Base-by-base conservation (phyloP, 305 asterid species). In the Fraxinus latifolia region DNA sequence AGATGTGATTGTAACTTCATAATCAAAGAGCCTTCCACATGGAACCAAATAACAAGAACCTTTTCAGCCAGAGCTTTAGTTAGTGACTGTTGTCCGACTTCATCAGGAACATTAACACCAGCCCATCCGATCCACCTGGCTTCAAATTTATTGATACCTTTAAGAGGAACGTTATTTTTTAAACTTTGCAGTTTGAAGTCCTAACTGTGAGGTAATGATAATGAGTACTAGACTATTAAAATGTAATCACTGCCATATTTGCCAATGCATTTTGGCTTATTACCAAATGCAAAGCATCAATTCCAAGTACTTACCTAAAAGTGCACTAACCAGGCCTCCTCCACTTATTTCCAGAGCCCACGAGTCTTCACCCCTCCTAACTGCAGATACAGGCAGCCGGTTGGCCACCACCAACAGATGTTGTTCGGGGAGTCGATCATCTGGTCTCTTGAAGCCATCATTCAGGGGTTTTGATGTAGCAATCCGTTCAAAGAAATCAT, bases 41-140 rank as follows among this genome's bases (percentile, higher is more conserved):
- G 33, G 80, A 76, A 34, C 71, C 29, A 81, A 55, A 62, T 39
- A n/a, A 2, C 42, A 79, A 74, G 27, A 53, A 93, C 98, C 97
- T 93, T 93, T 88, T 92, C 93, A 79, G 97, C 93, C 53, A 94
- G 88, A 70, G 97, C 95, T 85, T 88, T 86, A 74, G 98, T 91
- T 68, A 94, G 92, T 77, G 98, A 88, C 82, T 76, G 89, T 85
- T 93, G 98, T 21, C 98, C 98, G 44, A 82, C 86, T 86, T 90
- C 91, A 83, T 94, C 98, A 0, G 98, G 92, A 62, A 94, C 98
- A 89, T 94, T 91, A 77, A 94, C 97, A 83, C 98, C 98, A 77
- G 98, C 97, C 98, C 98, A 94, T 29, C 98, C 97, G 32, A 94
- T 94, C 98, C 98, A 94, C 82, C 90, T 87, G 73, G 97, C 94